Conservation (phyloP, 1,284 basidiomycete genomes). For the Leucoagaricus sp. region DNA sequence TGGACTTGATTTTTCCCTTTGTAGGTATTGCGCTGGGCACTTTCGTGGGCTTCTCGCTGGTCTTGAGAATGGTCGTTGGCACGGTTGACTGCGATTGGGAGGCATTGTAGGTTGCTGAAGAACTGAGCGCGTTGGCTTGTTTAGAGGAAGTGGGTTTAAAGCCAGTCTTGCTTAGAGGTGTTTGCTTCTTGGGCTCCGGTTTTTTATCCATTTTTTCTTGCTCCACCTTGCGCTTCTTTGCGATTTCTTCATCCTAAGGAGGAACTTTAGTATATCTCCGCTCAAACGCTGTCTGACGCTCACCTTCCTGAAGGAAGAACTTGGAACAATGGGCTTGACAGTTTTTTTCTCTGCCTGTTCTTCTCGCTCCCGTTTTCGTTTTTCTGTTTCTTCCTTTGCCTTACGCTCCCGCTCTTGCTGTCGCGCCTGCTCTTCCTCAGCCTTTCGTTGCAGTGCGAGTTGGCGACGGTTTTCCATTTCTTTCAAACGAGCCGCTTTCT, state of each 20-base stretch:
- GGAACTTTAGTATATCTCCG: neutral
- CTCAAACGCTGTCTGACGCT: constrained; percentile 13
- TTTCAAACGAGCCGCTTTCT: constrained; percentile 71
- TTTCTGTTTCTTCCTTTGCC: constrained; percentile 68
- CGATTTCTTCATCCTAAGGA: constrained; percentile 57
- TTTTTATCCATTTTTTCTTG: constrained; percentile 49
- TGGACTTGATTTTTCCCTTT: constrained; percentile 54
- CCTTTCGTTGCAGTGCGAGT: constrained; percentile 71
- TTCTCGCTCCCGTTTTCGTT: constrained; percentile 73
- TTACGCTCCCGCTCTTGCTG: constrained; percentile 68
- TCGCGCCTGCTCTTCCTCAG: constrained; percentile 73
- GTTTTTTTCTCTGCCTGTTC: constrained; percentile 70
- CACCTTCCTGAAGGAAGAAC: constrained; percentile 55
- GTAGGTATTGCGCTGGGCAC: constrained; percentile 31
- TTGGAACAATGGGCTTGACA: constrained; percentile 32
- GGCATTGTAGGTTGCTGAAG: constrained; percentile 36
- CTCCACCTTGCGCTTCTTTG: constrained; percentile 73
- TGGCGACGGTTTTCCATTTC: constrained; percentile 81
- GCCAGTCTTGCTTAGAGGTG: constrained; percentile 41
- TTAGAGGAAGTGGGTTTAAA: constrained; percentile 26
- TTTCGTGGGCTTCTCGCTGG: constrained; percentile 36
- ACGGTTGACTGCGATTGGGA: constrained; percentile 23
- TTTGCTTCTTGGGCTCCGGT: constrained; percentile 55
- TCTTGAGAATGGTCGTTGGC: constrained; percentile 17
- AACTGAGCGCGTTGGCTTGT: constrained; percentile 32